phyloP scores from a whole-genome alignment of 2,329 filamentous ascomycete genomes.

The Curvularia eragrostidis region DNA sequence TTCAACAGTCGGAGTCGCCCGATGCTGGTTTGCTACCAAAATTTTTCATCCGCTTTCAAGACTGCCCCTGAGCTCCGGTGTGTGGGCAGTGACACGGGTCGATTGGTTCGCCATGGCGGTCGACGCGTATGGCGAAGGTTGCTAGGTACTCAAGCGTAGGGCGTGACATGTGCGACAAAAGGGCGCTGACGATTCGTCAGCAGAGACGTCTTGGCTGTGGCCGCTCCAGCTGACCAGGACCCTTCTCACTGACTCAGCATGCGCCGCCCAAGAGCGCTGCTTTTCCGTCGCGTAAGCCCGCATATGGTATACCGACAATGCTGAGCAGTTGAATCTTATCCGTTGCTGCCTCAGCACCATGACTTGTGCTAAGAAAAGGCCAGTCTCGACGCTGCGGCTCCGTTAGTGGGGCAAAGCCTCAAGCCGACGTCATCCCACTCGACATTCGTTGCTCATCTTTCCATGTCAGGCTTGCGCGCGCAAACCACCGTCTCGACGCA shows the following conservation, averaged over 20 bases:
- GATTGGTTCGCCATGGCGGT: conserved; percentile 8
- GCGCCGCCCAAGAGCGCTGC: neutral
- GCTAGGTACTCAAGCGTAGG: conserved; percentile 17
- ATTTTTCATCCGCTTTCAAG: neutral
- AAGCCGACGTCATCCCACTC: conserved; percentile 10
- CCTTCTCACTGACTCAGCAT: neutral
- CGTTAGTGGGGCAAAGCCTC: neutral
- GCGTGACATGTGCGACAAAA: conserved; percentile 20
- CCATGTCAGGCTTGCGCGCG: neutral
- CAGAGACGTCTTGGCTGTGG: conserved; percentile 10
- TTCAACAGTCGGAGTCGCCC: conserved; percentile 22
- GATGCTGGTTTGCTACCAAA: conserved; percentile 15
- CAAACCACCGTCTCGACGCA: neutral
- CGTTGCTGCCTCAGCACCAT: neutral
- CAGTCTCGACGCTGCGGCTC: neutral
- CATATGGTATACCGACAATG: neutral
- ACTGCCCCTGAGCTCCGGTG: neutral
- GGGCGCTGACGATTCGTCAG: conserved; percentile 28
- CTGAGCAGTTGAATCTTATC: neutral
- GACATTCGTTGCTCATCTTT: neutral
- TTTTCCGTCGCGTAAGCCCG: neutral
- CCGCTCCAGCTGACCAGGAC: conserved; percentile 19
- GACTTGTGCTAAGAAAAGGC: neutral
- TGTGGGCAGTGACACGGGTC: neutral
- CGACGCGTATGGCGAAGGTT: neutral